Conservation (phyloP, 1,284 basidiomycete genomes). For the Sanguinoderma infundibulare region DNA sequence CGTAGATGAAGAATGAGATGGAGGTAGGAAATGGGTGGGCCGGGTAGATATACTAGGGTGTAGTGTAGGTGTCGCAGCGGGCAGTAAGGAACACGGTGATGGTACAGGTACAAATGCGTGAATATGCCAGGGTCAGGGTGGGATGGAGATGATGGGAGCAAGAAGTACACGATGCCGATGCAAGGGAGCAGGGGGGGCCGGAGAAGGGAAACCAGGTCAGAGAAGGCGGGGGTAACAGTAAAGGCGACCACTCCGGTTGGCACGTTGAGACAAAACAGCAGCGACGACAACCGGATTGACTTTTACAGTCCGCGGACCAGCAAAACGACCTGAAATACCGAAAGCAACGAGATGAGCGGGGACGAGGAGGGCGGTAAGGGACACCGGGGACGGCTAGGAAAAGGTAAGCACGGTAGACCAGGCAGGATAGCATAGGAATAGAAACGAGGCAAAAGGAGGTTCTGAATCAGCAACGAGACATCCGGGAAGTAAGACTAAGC, state of each 20-base stretch:
- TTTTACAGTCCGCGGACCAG: not conserved
- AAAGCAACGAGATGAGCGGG: not conserved
- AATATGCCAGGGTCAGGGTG: not conserved
- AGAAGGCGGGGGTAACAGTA: not conserved
- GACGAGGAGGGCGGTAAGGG: not conserved
- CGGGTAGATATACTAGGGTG: not conserved
- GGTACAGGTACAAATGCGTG: slow-evolving; percentile 25
- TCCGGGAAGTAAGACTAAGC: not conserved
- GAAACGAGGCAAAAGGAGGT: not conserved
- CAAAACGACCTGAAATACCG: not conserved
- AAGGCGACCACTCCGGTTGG: not conserved
- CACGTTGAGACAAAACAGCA: not conserved
- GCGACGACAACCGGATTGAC: not conserved
- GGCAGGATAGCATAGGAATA: slow-evolving; percentile 10
- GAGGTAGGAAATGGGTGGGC: not conserved
- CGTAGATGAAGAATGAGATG: not conserved
- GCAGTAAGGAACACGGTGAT: slow-evolving; percentile 11
- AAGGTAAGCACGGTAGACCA: not conserved
- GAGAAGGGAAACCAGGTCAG: too few relatives aligned
- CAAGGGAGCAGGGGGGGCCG: not conserved
- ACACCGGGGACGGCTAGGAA: not conserved
- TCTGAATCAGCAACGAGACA: not conserved
- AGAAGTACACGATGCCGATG: not conserved
- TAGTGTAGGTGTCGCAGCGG: slow-evolving; percentile 17
- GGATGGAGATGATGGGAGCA: not conserved